Evolutionary conservation across 2,329 filamentous ascomycete genomes (phyloP).

Genomic region (Colletotrichum costaricense): DNA sequence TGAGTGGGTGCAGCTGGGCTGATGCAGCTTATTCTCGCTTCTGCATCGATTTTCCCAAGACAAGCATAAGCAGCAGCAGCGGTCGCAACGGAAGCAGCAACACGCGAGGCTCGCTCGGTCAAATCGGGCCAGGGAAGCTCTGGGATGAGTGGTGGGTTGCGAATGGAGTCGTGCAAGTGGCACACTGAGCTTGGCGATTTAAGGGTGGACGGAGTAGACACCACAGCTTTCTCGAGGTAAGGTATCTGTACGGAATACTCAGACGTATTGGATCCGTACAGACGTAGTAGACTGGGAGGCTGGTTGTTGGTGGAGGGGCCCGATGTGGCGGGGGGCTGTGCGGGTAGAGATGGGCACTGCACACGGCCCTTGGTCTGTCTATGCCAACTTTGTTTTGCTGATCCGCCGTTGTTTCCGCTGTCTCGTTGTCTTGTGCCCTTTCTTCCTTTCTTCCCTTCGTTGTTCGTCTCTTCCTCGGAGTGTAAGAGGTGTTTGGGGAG

Average conservation of each 20-base stretch:
- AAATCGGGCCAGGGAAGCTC: conserved; percentile 25
- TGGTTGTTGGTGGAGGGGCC: conserved; percentile 9
- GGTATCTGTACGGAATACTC: not conserved
- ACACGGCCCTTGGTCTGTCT: conserved; percentile 15
- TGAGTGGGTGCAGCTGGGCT: conserved; percentile 30
- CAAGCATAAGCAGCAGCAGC: conserved; percentile 14
- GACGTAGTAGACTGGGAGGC: no score
- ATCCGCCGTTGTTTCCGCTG: not conserved
- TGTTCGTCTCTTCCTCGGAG: not conserved
- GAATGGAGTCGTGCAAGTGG: conserved; percentile 31
- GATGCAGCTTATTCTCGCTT: conserved; percentile 36
- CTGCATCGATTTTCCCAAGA: conserved; percentile 27
- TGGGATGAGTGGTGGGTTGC: conserved; percentile 20
- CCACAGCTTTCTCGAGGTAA: not conserved
- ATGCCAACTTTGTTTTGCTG: conserved; percentile 1
- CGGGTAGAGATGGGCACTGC: not conserved
- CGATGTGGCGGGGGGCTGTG: conserved; percentile 19
- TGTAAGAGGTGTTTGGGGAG: not conserved
- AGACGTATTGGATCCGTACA: no score
- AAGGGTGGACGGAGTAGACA: conserved; percentile 13
- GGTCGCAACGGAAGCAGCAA: not conserved
- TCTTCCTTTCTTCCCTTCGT: not conserved
- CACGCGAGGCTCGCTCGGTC: conserved; percentile 11
- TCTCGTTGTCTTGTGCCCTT: not conserved
- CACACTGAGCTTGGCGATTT: conserved; percentile 23